phyloP scores from a whole-genome alignment of 1,284 basidiomycete genomes.

The Papiliotrema laurentii region DNA sequence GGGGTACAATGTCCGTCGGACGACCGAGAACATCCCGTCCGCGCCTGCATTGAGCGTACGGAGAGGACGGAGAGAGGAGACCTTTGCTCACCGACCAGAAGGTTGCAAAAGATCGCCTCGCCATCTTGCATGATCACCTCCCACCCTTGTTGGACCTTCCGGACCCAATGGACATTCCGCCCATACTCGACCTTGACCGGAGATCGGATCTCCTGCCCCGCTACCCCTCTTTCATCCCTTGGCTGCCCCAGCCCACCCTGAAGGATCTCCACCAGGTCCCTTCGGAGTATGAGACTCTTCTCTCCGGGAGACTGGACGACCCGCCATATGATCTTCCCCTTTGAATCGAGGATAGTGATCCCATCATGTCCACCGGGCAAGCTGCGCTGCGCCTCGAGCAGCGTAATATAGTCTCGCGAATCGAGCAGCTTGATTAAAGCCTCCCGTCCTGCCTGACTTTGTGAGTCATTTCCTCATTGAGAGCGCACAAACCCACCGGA shows the following conservation, averaged over 20 bases:
- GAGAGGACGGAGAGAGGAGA: neutral
- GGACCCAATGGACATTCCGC: conserved; percentile 2
- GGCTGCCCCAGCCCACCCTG: conserved; percentile 2
- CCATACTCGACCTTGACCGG: neutral
- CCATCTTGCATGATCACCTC: conserved; percentile 5
- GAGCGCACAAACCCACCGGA: conserved; percentile 7
- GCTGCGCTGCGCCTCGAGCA: neutral
- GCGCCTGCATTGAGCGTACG: conserved; percentile 8
- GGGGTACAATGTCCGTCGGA: conserved; percentile 10
- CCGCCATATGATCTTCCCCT: conserved; percentile 8
- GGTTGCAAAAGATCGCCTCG: conserved; percentile 7
- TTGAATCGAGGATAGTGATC: conserved; percentile 9
- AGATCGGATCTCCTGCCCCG: neutral
- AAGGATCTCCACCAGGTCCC: conserved; percentile 10
- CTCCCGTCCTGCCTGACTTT: conserved; percentile 10
- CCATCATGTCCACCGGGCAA: conserved; percentile 18
- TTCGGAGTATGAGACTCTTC: conserved; percentile 14
- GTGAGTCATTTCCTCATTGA: neutral
- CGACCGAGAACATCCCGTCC: conserved; percentile 23
- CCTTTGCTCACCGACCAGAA: conserved; percentile 15
- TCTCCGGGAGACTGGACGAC: conserved; percentile 8
- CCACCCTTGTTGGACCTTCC: conserved; percentile 1
- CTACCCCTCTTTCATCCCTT: conserved; percentile 4
- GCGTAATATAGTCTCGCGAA: conserved; percentile 3
- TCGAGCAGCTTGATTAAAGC: conserved; percentile 8